Evolutionary conservation across 441 rosid species (phyloP).

Genomic region (Capsella rubella): DNA sequence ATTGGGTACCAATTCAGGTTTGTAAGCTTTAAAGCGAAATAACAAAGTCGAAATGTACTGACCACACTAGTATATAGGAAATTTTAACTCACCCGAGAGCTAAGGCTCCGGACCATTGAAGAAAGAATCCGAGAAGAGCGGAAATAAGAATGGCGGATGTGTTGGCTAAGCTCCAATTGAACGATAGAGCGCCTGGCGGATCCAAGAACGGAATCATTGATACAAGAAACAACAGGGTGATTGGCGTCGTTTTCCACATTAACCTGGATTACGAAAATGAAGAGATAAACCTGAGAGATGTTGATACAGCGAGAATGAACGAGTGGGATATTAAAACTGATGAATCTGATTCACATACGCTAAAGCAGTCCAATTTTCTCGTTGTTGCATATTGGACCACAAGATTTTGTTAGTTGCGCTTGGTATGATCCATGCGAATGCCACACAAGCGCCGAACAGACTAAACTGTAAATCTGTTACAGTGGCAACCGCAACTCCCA

Average conservation of each 20-base stretch:
- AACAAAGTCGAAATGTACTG: background rate
- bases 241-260: slow-evolving; percentile 97
- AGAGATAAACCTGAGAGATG: background rate
- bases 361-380: slow-evolving; percentile 89
- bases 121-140: slow-evolving; percentile 89
- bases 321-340: background rate
- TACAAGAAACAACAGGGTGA: slow-evolving; percentile 77
- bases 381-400: slow-evolving; percentile 89
- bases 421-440: slow-evolving; percentile 91
- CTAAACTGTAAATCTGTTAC: slow-evolving; percentile 90
- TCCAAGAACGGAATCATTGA: slow-evolving; percentile 82
- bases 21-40: background rate
- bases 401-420: slow-evolving; percentile 91
- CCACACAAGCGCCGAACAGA: slow-evolving; percentile 83
- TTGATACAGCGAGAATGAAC: background rate
- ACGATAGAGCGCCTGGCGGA: slow-evolving; percentile 81
- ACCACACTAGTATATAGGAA: background rate
- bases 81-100: slow-evolving; percentile 76
- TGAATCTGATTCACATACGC: slow-evolving; percentile 59
- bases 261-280: slow-evolving; percentile 54
- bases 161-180: slow-evolving; percentile 66
- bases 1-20: background rate
- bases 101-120: slow-evolving; percentile 95
- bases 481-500: slow-evolving; percentile 92
- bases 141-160: slow-evolving; percentile 67